A percentile compares a stretch with the other conserved stretches of the same genome.
Evolutionary conservation across 352 stramenopile genomes (phyloP).

Genomic region (Phytophthora capsici): DNA sequence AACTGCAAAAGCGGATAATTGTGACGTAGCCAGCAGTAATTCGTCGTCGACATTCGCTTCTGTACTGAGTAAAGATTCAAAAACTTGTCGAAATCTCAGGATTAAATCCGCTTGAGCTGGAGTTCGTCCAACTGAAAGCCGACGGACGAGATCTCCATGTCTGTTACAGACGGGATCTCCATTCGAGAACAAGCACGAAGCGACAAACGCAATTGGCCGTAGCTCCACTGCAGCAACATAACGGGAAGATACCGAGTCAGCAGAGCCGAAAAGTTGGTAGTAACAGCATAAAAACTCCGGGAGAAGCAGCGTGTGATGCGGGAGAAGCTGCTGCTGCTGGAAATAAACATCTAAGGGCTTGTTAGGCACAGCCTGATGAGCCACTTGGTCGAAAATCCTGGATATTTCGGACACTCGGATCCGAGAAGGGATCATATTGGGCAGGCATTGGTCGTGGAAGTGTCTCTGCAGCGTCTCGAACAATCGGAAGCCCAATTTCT

Average conservation of each 20-base stretch:
- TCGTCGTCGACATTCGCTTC: slow-evolving; percentile 15
- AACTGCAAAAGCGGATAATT: slow-evolving; percentile 52
- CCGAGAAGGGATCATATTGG: slow-evolving; percentile 59
- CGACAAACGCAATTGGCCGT: slow-evolving; percentile 61
- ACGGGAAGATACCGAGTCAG: slow-evolving; percentile 11
- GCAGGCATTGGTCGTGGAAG: slow-evolving; percentile 60
- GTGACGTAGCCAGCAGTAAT: slow-evolving; percentile 43
- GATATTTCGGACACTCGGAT: slow-evolving; percentile 50
- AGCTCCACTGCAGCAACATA: slow-evolving; percentile 47
- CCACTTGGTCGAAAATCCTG: slow-evolving; percentile 50
- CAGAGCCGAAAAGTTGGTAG: slow-evolving; percentile 69
- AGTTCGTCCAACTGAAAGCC: slow-evolving; percentile 64
- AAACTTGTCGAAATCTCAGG: slow-evolving; percentile 65
- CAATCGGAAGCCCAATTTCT: slow-evolving; percentile 60
- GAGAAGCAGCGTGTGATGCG: slow-evolving; percentile 59
- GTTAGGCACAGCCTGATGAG: slow-evolving; percentile 39
- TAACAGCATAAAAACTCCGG: slow-evolving; percentile 75
- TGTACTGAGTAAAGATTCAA: slow-evolving; percentile 48
- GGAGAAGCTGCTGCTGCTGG: slow-evolving; percentile 54
- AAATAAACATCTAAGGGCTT: slow-evolving; percentile 70
- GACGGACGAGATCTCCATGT: slow-evolving; percentile 64
- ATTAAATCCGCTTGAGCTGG: slow-evolving; percentile 64
- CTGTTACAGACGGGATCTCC: slow-evolving; percentile 53
- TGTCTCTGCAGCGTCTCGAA: slow-evolving; percentile 66
- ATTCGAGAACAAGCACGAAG: slow-evolving; percentile 73